A percentile compares a stretch with the other conserved stretches of the same genome.
Evolutionary conservation across 257 asterid genomes (phyloP).

Genomic region (Solanum appendiculatum): DNA sequence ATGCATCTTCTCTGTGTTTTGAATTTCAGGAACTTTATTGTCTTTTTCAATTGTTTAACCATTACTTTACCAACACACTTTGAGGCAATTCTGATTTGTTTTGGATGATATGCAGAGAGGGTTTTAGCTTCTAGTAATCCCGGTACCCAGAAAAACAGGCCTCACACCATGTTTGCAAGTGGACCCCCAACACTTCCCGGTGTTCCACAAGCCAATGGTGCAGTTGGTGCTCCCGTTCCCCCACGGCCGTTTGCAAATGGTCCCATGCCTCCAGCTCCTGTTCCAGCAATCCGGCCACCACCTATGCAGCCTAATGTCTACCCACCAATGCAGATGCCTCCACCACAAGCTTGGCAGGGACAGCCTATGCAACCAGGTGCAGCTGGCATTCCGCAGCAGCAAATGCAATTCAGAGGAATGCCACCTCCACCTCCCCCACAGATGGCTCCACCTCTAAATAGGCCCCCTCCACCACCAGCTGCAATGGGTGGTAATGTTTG

Average conservation of each 20-base stretch:
- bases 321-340: conserved; percentile 51
- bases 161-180: conserved; percentile 94
- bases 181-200: conserved; percentile 70
- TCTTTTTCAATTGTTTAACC: neutral
- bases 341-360: conserved; percentile 68
- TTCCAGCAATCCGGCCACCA: conserved; percentile 54
- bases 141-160: conserved; percentile 60
- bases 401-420: conserved; percentile 57
- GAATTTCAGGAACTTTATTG: neutral
- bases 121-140: conserved; percentile 92
- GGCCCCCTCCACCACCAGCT: conserved; percentile 79
- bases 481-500: conserved; percentile 26
- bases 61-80: neutral
- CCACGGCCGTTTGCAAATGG: conserved; percentile 78
- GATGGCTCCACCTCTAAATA: conserved; percentile 21
- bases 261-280: conserved; percentile 50
- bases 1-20: neutral
- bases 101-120: conserved; percentile 50
- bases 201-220: conserved; percentile 49
- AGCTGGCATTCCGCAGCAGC: conserved; percentile 43
- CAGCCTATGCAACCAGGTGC: conserved; percentile 55
- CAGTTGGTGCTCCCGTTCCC: conserved; percentile 34
- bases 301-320: conserved; percentile 30
- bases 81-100: neutral
- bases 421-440: conserved; percentile 80